phyloP scores from a whole-genome alignment of 768 basidiomycete genomes.

The Scleroderma citrinum region DNA sequence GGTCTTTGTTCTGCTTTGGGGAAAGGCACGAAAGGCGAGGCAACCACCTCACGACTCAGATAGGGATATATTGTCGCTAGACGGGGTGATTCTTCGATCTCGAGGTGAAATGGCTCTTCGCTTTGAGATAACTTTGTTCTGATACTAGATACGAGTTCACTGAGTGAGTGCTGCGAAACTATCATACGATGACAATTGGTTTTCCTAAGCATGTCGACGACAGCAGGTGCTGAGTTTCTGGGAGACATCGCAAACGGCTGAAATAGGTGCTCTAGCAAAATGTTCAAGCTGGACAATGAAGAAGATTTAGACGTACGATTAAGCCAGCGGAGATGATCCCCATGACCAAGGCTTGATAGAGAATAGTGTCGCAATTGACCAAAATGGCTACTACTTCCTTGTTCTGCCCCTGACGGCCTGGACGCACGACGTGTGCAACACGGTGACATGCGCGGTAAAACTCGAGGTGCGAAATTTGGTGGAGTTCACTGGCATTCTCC shows the following conservation, averaged over 20 bases:
- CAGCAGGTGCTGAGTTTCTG: slow-evolving; percentile 39
- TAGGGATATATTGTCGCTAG: slow-evolving; percentile 33
- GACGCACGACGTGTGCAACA: slow-evolving; percentile 36
- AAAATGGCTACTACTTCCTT: slow-evolving; percentile 19
- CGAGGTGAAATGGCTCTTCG: neutral
- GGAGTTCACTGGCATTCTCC: slow-evolving; percentile 8
- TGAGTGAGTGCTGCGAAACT: slow-evolving; percentile 14
- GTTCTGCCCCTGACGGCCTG: slow-evolving; percentile 20
- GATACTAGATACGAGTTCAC: slow-evolving; percentile 7
- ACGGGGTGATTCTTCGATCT: slow-evolving; percentile 15
- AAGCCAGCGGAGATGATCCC: slow-evolving; percentile 36
- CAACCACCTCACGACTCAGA: slow-evolving; percentile 28
- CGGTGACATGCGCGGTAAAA: slow-evolving; percentile 36
- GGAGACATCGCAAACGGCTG: slow-evolving; percentile 34
- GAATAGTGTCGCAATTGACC: slow-evolving; percentile 27
- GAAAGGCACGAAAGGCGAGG: slow-evolving; percentile 16
- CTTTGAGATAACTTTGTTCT: slow-evolving; percentile 2
- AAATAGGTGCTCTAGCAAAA: neutral
- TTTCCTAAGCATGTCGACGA: slow-evolving; percentile 19
- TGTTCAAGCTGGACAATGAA: slow-evolving; percentile 22
- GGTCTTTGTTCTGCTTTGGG: slow-evolving; percentile 7
- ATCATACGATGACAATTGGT: slow-evolving; percentile 16
- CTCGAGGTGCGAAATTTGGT: slow-evolving; percentile 32
- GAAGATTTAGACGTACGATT: slow-evolving; percentile 23
- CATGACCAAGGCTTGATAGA: slow-evolving; percentile 28